phyloP scores from a whole-genome alignment of 768 basidiomycete species.

The Pulveroboletus ravenelii region DNA sequence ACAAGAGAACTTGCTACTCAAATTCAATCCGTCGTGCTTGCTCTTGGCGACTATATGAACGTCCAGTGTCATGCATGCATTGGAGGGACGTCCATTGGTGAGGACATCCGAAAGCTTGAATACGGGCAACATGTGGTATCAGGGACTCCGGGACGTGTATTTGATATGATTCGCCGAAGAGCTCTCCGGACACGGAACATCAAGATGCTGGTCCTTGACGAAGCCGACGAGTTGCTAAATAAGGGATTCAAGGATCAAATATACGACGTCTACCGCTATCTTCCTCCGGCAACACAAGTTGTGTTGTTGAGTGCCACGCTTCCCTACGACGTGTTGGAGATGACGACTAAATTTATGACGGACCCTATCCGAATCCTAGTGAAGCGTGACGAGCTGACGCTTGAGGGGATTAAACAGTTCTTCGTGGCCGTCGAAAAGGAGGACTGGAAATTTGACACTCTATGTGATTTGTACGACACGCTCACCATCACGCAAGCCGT shows the following conservation, averaged over 20 bases:
- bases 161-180: constrained; percentile 97
- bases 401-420: constrained; percentile 95
- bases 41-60: constrained; percentile 98
- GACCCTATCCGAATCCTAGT: constrained; percentile 98
- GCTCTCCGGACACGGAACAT: constrained; percentile 93
- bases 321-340: constrained; percentile 95
- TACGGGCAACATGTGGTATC: constrained; percentile 97
- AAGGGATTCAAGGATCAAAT: constrained; percentile 99
- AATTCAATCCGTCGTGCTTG: constrained; percentile 95
- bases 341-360: constrained; percentile 99
- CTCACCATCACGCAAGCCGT: constrained; percentile 99
- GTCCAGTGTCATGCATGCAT: constrained; percentile 99
- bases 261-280: constrained; percentile 96
- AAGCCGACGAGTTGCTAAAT: constrained; percentile 94
- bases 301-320: constrained; percentile 94
- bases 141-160: constrained; percentile 96
- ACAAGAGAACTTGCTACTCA: constrained; percentile 99
- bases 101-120: constrained; percentile 95
- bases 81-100: constrained; percentile 94
- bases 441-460: constrained; percentile 98
- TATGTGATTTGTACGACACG: constrained; percentile 96
- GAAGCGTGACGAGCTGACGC: constrained; percentile 97
- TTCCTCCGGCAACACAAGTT: constrained; percentile 95
- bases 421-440: constrained; percentile 99
- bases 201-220: constrained; percentile 94